Evolutionary conservation across 2,329 filamentous ascomycete species (phyloP), one percentile per base, ranked within the genome.

Genomic region (Colletotrichum sp.): DNA sequence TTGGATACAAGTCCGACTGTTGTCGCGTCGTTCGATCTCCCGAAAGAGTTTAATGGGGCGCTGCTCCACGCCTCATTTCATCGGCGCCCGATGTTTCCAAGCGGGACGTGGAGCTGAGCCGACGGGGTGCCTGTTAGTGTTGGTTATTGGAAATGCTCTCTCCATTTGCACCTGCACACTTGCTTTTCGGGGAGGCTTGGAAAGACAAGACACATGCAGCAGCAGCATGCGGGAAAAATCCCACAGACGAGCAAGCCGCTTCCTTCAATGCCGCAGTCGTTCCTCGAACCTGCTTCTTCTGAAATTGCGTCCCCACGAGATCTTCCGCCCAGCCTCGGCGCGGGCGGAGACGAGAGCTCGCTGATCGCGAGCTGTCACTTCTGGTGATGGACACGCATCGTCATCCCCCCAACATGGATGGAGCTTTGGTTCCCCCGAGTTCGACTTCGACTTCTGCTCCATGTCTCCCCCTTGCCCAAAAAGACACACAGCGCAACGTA

Each of bases 21-120:
- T 28, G 55, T 67, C 39, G 30, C 68, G 68, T 72, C 60, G 68
- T 32, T 67, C 52, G 61, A 57, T 30, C 44, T 39, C 61, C 34
- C 68, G 61, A 72, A 63, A 36, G 57, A 55, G 36, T 59, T 34
- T 16, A 28, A 68, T 25, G 72, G 72, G 69, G 63, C 52, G 27
- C 44, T 34, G 69, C 69, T 67, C 72, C 72, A 75, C 72, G 69
- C 39, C 55, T 75, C 36, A 75, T 75, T 75, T 75, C n/a, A 63
- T 36, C 52, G 68, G 44, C 39, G 44, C 44, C 68, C 34, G 68
- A 65, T 44, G 30, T 48, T 57, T 67, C 72, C 52, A 74, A 75
- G 72, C 44, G 61, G 44, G 59, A 63, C 30, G 59, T 63, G 59
- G 72, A 75, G 52, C 59, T 44, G 25, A 25, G 60, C 12, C 34